Conservation (phyloP, 768 basidiomycete species). For the Cantharellus anzutake region DNA sequence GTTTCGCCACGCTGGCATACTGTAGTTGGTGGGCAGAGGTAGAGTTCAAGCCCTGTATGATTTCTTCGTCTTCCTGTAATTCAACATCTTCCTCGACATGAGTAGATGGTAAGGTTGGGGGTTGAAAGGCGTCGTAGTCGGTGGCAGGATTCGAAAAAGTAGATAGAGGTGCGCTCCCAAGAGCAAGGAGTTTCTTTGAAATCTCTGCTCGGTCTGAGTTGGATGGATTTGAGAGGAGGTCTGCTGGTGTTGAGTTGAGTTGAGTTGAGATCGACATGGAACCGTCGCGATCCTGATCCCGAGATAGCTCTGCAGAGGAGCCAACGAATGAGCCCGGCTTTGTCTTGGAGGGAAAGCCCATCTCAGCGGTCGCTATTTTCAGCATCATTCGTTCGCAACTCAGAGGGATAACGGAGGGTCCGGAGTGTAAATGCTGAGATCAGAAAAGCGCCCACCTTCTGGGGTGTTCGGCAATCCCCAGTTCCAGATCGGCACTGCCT, state of each 20-base stretch:
- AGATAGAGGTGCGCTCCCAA: background rate
- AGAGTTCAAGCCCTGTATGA: too few species aligned
- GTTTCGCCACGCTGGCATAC: slow-evolving; percentile 14
- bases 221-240: background rate
- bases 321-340: background rate
- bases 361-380: background rate
- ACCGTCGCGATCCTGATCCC: background rate
- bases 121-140: background rate
- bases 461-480: too few species aligned
- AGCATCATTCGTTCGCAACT: background rate
- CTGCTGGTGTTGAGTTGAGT: background rate
- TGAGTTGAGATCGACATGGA: background rate
- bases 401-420: background rate
- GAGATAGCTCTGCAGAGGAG: background rate
- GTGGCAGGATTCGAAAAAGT: background rate
- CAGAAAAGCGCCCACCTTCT: too few species aligned
- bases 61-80: too few species aligned
- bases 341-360: background rate
- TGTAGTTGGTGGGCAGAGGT: background rate
- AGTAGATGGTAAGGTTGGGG: background rate
- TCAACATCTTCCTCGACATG: background rate
- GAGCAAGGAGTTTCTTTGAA: background rate
- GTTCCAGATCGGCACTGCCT: too few species aligned
- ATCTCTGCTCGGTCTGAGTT: background rate
- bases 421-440: too few species aligned